A percentile compares a stretch with the other conserved stretches of the same genome.
Evolutionary conservation across 1,139 yeast genomes (phyloP).

Genomic region (Blastobotrys ciferrii): DNA sequence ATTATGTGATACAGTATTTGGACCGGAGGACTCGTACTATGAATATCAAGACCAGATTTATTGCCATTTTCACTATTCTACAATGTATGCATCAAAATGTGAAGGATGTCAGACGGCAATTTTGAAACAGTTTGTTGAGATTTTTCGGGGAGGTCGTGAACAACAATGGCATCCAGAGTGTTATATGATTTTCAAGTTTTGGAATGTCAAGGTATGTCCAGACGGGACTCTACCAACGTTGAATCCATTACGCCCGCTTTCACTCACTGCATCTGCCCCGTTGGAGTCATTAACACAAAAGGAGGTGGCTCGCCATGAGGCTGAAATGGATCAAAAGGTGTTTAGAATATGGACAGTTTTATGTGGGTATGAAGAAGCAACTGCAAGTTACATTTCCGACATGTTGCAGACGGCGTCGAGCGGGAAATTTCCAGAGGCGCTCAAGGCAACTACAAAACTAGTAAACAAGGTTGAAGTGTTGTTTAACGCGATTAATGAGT

Average conservation of each 20-base stretch:
- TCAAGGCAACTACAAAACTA: slow-evolving; percentile 69
- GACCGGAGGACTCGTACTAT: slow-evolving; percentile 88
- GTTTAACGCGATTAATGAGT: slow-evolving; percentile 69
- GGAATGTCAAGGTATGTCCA: slow-evolving; percentile 71
- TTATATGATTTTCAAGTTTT: slow-evolving; percentile 93
- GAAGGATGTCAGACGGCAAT: slow-evolving; percentile 93
- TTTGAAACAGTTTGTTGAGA: slow-evolving; percentile 89
- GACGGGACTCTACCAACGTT: slow-evolving; percentile 24
- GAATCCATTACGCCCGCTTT: slow-evolving; percentile 26
- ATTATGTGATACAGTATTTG: slow-evolving; percentile 83
- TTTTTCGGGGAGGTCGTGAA: slow-evolving; percentile 86
- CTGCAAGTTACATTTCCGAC: slow-evolving; percentile 88
- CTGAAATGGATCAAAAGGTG: slow-evolving; percentile 62
- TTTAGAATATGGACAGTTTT: slow-evolving; percentile 84
- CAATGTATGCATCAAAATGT: slow-evolving; percentile 80
- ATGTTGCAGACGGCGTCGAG: slow-evolving; percentile 86
- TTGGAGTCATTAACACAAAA: slow-evolving; percentile 45
- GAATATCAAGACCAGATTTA: slow-evolving; percentile 81
- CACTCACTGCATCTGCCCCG: slow-evolving; percentile 21
- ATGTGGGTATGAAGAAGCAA: slow-evolving; percentile 87
- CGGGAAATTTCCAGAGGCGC: slow-evolving; percentile 69
- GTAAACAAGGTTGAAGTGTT: slow-evolving; percentile 73
- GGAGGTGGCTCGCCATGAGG: slow-evolving; percentile 56
- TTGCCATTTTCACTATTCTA: slow-evolving; percentile 90
- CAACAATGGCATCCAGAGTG: slow-evolving; percentile 99